Base-by-base conservation (phyloP, 1,284 basidiomycete species). In the Porphyrellus sp. region DNA sequence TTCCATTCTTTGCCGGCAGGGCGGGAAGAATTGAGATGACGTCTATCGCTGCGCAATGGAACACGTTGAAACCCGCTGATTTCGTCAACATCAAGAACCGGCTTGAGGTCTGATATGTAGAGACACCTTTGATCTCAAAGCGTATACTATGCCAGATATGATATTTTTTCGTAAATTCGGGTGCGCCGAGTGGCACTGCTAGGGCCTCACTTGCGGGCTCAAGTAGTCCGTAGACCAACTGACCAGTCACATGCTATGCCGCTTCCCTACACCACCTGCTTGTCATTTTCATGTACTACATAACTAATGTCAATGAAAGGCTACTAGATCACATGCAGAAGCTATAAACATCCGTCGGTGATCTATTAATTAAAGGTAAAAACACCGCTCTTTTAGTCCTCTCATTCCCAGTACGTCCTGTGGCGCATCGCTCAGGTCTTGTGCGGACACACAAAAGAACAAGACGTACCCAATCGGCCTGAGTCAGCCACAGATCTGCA, bases 401-500 rank as follows among this genome's bases (percentile, higher is more conserved):
- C 89, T 81, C 80, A 91, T 85, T 45, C 89, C 89, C 57, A 91
- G 70, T 41, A 85, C 64, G 58, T 89, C 86, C 89, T 91, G 63
- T 57, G 50, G 44, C 45, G 46, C 25, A 40, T 35, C 23, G 31
- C 4, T 69, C 28, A 63, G 35, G 27, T 45, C 2, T 15, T 5
- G 45, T 24, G 42, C 40, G 28, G 21, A 47, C 21, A 56, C 27
- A 27, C 48, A 30, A 50, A 13, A 46, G 12, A 53, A 61, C 41
- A 46, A 48, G 35, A 68, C 78, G 51, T 70, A 91, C 90, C 93
- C 93, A 98, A 70, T 99, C 96, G 40, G 85, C 77, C 49, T 77
- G 74, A 13, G 89, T 83, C 40, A 98, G 77, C 93, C 96, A 98
- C 58, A 98, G 73, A 63, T 99, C 96, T 44, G 83, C 79, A 50